Evolutionary conservation across 2,329 filamentous ascomycete species (phyloP).

Genomic region (Curvularia eragrostidis): DNA sequence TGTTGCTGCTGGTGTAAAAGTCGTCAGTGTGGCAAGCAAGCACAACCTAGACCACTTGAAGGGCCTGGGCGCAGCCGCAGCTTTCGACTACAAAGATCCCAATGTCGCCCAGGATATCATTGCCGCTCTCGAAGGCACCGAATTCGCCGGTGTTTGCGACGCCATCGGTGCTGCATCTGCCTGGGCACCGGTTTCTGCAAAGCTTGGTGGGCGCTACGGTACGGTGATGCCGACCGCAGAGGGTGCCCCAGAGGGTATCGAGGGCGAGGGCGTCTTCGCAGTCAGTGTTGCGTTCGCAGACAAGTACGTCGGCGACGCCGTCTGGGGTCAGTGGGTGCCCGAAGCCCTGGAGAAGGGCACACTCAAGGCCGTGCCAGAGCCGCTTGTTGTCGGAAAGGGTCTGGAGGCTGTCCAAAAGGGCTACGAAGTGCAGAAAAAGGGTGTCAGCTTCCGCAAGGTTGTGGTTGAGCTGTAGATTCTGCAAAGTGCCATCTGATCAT

Average conservation of each 20-base stretch:
- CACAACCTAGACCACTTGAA: constrained; percentile 41
- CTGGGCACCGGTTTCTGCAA: constrained; percentile 39
- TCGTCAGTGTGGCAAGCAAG: constrained; percentile 50
- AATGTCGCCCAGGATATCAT: constrained; percentile 49
- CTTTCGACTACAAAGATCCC: constrained; percentile 44
- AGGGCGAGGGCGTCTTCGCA: constrained; percentile 34
- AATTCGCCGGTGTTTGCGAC: constrained; percentile 55
- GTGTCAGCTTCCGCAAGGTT: constrained; percentile 45
- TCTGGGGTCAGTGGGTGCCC: constrained; percentile 45
- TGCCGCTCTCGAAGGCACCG: constrained; percentile 49
- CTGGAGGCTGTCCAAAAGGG: constrained; percentile 39
- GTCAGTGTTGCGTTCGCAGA: constrained; percentile 29
- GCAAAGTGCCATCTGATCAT: background rate
- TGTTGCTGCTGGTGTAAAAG: constrained; percentile 50
- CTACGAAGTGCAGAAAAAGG: constrained; percentile 37
- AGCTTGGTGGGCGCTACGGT: constrained; percentile 40
- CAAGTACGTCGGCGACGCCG: constrained; percentile 39
- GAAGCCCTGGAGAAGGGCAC: constrained; percentile 41
- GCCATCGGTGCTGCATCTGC: constrained; percentile 35
- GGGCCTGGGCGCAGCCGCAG: constrained; percentile 38
- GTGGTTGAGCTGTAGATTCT: constrained; percentile 34
- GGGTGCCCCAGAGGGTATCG: constrained; percentile 36
- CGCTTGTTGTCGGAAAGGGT: constrained; percentile 40
- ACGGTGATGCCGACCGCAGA: constrained; percentile 30
- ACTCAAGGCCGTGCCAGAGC: constrained; percentile 41